Evolutionary conservation across 2,329 filamentous ascomycete species (phyloP).

Genomic region (Dothideomycetes sp.): DNA sequence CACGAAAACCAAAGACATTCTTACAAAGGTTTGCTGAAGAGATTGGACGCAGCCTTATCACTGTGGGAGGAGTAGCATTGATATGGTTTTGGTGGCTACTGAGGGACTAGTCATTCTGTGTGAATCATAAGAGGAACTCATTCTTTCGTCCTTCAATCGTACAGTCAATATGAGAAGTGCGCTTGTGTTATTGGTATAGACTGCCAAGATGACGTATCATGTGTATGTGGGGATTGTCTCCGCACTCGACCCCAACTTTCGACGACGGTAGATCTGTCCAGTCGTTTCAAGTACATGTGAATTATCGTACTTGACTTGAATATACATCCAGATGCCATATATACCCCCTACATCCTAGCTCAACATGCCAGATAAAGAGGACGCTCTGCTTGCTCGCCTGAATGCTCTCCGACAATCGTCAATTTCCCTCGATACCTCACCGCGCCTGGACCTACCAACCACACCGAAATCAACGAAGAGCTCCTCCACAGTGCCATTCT

Average conservation of each 20-base stretch:
- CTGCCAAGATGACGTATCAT: too few relatives aligned
- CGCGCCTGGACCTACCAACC: constrained; percentile 9
- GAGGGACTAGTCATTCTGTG: not conserved
- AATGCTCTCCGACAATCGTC: constrained; percentile 36
- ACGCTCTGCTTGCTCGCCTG: constrained; percentile 35
- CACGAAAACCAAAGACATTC: constrained; percentile 22
- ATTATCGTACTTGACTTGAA: not conserved
- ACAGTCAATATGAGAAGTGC: not conserved
- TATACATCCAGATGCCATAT: not conserved
- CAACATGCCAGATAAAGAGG: constrained; percentile 18
- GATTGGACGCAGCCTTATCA: constrained; percentile 29
- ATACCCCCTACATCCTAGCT: not conserved
- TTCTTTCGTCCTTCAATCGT: not conserved
- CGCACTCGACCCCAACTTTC: too few relatives aligned
- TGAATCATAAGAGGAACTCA: not conserved
- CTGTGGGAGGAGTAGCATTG: constrained; percentile 2
- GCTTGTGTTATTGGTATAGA: too few relatives aligned
- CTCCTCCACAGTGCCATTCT: not conserved
- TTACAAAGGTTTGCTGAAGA: constrained; percentile 45
- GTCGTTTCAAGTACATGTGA: too few relatives aligned
- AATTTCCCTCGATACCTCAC: constrained; percentile 20
- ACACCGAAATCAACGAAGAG: constrained; percentile 13
- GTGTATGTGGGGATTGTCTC: too few relatives aligned
- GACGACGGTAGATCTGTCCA: too few relatives aligned
- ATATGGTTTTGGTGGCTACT: constrained; percentile 8